Base-by-base conservation (phyloP, 192 early-diverging fungal species). In the Geosiphon pyriformis region DNA sequence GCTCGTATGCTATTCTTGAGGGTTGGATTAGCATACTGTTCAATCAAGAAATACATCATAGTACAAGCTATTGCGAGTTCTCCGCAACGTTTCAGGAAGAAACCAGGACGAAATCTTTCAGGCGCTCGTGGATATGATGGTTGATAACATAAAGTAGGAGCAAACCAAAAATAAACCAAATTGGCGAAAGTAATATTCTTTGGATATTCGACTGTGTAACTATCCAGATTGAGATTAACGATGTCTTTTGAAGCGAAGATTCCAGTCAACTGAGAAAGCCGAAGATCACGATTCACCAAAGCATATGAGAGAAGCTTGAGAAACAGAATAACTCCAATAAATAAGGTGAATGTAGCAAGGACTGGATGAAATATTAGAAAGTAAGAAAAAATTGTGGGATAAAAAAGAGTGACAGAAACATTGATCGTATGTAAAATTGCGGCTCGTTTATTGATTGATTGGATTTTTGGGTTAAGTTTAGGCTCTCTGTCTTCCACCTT, bases 61-160 rank as follows among this genome's bases (percentile, higher is more conserved):
- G 88, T 76, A 31, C 82, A 64, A 29, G 85, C 73, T 11, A 88
- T 82, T 1, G 80, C 63, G 29, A 90, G 74, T 78, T 95, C 93
- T 3, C 83, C 61, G 4, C 88, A 62, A n/a, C 92, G 88, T 74
- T 94, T 94, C 55, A 88, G 61, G 67, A 95, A 82, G 71, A 91
- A 92, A 4, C 76, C 80, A 61, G 77, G 80, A 48, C 89, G 79
- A 68, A 95, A 85, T 26, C 26, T 6, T 25, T 73, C 61, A 18
- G 72, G 67, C 15, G 87, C 76, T 33, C 88, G 82, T 54, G 93
- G 93, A 69, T 92, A 95, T 0, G 82, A 81, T 32, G 90, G 87
- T 67, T 95, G 93, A 78, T 94, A 95, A 71, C 91, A 90, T 65
- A 94, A 73, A 26, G 93, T 94, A 10, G 93, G 93, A 8, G 87